A percentile compares a stretch with the other conserved stretches of the same genome.
Evolutionary conservation across 768 basidiomycete genomes (phyloP).

Genomic region (Pleurotus giganteus): DNA sequence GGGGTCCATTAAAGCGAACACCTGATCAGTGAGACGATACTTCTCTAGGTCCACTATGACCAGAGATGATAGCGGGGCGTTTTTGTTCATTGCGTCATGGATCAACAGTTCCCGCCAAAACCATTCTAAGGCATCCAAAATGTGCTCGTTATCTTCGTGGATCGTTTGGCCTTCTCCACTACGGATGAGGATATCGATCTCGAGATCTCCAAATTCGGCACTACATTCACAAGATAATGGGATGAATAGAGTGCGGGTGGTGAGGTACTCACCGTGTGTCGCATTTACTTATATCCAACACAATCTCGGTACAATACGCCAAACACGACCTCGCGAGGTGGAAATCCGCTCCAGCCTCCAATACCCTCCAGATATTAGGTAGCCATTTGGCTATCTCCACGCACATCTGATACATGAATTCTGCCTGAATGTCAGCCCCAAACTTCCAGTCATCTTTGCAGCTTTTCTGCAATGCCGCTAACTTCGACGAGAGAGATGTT

Average conservation of each 20-base stretch:
- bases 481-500: background rate
- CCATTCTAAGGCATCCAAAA: background rate
- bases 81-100: background rate
- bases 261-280: background rate
- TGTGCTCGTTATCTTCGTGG: background rate
- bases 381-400: background rate
- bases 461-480: background rate
- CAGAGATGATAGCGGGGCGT: background rate
- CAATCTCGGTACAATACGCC: background rate
- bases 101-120: background rate
- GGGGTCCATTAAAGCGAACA: background rate
- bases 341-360: background rate
- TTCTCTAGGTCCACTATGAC: background rate
- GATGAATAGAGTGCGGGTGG: background rate
- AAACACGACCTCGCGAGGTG: background rate
- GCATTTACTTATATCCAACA: background rate
- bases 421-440: background rate
- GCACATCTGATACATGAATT: background rate
- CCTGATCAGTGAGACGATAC: background rate
- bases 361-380: background rate
- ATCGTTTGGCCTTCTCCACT: background rate
- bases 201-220: background rate
- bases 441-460: background rate
- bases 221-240: background rate
- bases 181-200: background rate